phyloP scores from a whole-genome alignment of 345 rosid genomes.

The Geranium brycei region DNA sequence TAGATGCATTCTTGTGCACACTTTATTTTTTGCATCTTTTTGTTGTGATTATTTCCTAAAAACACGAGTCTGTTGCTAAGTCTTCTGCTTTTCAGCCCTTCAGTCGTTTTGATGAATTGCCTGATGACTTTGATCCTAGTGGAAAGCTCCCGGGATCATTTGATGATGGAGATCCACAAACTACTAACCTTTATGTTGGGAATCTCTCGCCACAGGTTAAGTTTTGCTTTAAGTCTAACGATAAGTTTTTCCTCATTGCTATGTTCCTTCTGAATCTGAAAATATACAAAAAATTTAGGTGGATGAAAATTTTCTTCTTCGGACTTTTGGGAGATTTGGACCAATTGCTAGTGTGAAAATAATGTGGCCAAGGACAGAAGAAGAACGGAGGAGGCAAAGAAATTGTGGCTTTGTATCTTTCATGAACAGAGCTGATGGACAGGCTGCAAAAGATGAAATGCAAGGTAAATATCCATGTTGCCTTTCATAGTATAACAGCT shows the following conservation, averaged over 20 bases:
- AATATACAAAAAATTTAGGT: conserved; percentile 31
- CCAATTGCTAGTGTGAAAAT: conserved; percentile 99
- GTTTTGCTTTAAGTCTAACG: conserved; percentile 9
- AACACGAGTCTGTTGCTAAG: background rate
- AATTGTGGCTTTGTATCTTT: conserved; percentile 97
- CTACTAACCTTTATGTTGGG: conserved; percentile 95
- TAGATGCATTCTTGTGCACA: too few species aligned
- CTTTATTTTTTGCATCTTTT: too few species aligned
- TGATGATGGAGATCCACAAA: conserved; percentile 99
- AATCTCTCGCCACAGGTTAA: conserved; percentile 81
- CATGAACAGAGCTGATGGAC: conserved; percentile 96
- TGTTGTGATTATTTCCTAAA: too few species aligned
- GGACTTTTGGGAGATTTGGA: conserved; percentile 99
- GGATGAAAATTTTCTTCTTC: conserved; percentile 93
- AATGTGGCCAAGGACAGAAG: conserved; percentile 99
- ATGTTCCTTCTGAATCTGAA: background rate
- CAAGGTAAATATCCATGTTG: conserved; percentile 44
- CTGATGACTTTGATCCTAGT: conserved; percentile 97
- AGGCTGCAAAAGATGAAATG: conserved; percentile 99
- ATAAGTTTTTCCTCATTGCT: background rate
- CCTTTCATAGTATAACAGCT: background rate
- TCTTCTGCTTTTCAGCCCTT: conserved; percentile 37
- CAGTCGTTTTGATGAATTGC: conserved; percentile 90
- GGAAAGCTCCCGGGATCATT: conserved; percentile 92
- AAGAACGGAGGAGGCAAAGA: conserved; percentile 84